A percentile compares a stretch with the other conserved stretches of the same genome.
phyloP scores from a whole-genome alignment of 1,284 basidiomycete species.

The Leccinum pachyderme region DNA sequence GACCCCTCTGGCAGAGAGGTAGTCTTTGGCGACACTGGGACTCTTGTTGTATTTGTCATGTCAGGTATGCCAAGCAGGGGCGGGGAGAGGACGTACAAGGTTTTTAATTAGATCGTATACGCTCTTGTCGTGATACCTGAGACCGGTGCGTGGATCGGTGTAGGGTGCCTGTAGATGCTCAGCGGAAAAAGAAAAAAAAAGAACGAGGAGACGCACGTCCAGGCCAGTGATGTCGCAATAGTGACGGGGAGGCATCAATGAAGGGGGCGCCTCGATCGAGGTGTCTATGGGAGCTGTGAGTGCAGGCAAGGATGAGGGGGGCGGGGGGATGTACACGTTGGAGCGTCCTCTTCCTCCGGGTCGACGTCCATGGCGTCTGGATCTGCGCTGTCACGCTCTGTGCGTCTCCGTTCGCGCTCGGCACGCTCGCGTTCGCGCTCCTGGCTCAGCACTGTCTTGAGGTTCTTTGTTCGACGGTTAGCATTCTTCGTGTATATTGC shows the following conservation, averaged over 20 bases:
- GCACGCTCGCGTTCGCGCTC: constrained; percentile 70
- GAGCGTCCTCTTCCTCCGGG: constrained; percentile 54
- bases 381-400: constrained; percentile 37
- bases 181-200: neutral
- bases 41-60: constrained; percentile 33
- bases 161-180: constrained; percentile 63
- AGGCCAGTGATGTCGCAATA: constrained; percentile 89
- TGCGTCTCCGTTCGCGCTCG: constrained; percentile 58
- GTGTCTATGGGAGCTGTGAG: constrained; percentile 49
- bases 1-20: constrained; percentile 48
- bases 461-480: constrained; percentile 68
- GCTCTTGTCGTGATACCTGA: constrained; percentile 84
- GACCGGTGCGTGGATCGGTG: constrained; percentile 78
- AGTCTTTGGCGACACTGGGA: constrained; percentile 46
- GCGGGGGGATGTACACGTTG: constrained; percentile 51
- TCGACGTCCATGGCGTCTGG: constrained; percentile 39
- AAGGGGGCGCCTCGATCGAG: constrained; percentile 85
- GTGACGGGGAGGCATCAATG: constrained; percentile 71
- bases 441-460: constrained; percentile 71
- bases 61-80: neutral
- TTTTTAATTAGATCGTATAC: constrained; percentile 82
- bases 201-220: constrained; percentile 49
- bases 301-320: neutral
- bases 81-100: constrained; percentile 51
- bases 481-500: constrained; percentile 63